phyloP scores from a whole-genome alignment of 2,329 filamentous ascomycete species.

The Phialemonium atrogriseum region DNA sequence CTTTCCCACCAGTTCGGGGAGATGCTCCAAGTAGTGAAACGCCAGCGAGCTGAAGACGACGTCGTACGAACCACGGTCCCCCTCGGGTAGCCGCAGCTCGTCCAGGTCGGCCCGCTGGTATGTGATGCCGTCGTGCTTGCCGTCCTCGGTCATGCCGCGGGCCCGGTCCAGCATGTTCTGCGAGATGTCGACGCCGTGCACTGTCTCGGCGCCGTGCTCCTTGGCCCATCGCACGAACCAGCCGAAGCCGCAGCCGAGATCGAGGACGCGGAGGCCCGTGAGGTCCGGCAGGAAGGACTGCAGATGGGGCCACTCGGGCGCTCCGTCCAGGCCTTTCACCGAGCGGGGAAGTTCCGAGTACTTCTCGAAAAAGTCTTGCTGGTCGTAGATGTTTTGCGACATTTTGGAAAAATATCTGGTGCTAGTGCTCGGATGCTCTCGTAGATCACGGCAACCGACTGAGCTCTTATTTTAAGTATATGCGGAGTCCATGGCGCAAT shows the following conservation, averaged over 20 bases:
- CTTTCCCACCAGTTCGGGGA: constrained; percentile 21
- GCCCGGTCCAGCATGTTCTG: constrained; percentile 33
- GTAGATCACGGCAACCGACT: too few relatives aligned
- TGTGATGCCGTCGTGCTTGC: constrained; percentile 16
- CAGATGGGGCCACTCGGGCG: constrained; percentile 36
- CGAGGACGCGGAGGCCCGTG: constrained; percentile 24
- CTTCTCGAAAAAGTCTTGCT: constrained; percentile 30
- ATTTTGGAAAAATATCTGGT: too few relatives aligned
- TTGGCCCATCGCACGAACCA: constrained; percentile 36
- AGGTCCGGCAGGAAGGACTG: constrained; percentile 27
- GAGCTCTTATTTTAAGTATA: too few relatives aligned
- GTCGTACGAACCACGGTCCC: constrained; percentile 24
- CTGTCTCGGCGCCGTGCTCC: constrained; percentile 24
- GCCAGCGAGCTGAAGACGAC: constrained; percentile 31
- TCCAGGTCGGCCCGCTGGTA: constrained; percentile 27
- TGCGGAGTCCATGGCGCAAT: too few relatives aligned
- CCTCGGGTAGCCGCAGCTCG: constrained; percentile 14
- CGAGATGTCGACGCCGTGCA: constrained; percentile 32
- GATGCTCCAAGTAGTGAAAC: constrained; percentile 30
- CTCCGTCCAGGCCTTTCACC: constrained; percentile 26
- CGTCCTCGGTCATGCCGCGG: constrained; percentile 13
- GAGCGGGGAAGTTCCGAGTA: constrained; percentile 33
- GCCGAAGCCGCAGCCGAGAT: constrained; percentile 38
- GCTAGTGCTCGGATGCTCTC: too few relatives aligned
- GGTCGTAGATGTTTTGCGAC: constrained; percentile 35